These are phyloP conservation scores for Platanthera zijinensis DNA, from an alignment of 106 monocot genomes.

Conservation along the genomic window DNA sequence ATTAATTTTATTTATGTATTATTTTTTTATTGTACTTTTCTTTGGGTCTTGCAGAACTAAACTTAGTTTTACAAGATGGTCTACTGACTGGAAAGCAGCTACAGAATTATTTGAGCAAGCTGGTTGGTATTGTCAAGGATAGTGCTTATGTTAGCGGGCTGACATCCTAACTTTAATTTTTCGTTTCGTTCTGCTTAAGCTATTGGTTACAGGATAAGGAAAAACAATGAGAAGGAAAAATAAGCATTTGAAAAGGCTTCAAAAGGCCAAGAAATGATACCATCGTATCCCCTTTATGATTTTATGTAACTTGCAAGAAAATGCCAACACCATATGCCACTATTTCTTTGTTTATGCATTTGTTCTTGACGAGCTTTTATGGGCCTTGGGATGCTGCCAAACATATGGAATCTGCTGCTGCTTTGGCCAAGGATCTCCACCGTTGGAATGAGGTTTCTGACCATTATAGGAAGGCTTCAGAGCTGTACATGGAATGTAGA, in stretches of 20 bases:
- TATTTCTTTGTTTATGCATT: background rate
- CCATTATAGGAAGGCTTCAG: slow-evolving; percentile 72
- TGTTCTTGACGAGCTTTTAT: slow-evolving; percentile 30
- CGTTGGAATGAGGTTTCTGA: slow-evolving; percentile 89
- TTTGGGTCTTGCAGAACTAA: slow-evolving; percentile 18
- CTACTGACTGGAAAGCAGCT: slow-evolving; percentile 24
- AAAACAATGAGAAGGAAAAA: slow-evolving; percentile 85
- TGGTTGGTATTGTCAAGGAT: slow-evolving; percentile 6
- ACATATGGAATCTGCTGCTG: slow-evolving; percentile 93
- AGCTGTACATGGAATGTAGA: slow-evolving; percentile 89
- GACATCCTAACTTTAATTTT: slow-evolving; percentile 3
- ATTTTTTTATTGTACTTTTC: background rate
- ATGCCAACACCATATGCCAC: background rate
- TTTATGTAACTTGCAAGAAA: background rate
- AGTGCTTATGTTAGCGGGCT: background rate
- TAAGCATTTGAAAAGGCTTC: slow-evolving; percentile 97
- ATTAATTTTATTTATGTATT: too few relatives aligned
- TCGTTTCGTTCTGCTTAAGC: slow-evolving; percentile 49
- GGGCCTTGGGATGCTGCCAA: slow-evolving; percentile 99
- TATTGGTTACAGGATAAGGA: slow-evolving; percentile 58
- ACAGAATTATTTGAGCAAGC: slow-evolving; percentile 22
- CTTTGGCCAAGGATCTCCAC: slow-evolving; percentile 81
- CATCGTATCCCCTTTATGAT: slow-evolving; percentile 52
- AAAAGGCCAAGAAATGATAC: slow-evolving; percentile 96
- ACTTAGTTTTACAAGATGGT: slow-evolving; percentile 31